Conservation (phyloP, 768 basidiomycete species). For the Amanita inopinata region DNA sequence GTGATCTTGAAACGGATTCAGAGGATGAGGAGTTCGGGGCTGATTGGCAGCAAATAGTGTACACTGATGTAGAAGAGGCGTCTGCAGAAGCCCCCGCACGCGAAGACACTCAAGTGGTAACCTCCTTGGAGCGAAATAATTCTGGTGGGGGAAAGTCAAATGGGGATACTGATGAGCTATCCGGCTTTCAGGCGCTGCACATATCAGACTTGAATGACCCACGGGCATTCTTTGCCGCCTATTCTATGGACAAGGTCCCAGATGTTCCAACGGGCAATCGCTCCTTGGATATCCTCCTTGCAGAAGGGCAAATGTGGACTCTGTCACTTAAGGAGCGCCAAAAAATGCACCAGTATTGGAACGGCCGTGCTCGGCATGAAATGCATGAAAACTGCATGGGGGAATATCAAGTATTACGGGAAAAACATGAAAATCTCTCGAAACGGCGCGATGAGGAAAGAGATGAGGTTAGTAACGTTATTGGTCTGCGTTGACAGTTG, state of each 20-base stretch:
- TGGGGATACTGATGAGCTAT: too few species aligned
- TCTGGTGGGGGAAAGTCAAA: too few species aligned
- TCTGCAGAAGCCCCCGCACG: neutral
- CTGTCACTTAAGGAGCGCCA: slow-evolving; percentile 43
- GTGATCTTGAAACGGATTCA: slow-evolving; percentile 7
- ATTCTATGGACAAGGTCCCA: slow-evolving; percentile 29
- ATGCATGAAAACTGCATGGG: slow-evolving; percentile 16
- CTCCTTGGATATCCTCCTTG: slow-evolving; percentile 26
- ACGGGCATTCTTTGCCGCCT: slow-evolving; percentile 25
- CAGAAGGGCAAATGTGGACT: slow-evolving; percentile 36
- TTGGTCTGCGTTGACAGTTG: neutral
- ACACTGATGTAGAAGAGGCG: neutral
- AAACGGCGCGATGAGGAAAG: slow-evolving; percentile 34
- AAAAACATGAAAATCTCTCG: slow-evolving; percentile 22
- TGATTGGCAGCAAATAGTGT: slow-evolving; percentile 7
- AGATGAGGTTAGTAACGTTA: slow-evolving; percentile 38
- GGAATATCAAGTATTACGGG: slow-evolving; percentile 34
- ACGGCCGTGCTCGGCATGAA: slow-evolving; percentile 26
- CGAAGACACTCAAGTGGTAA: too few species aligned
- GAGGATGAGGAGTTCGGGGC: slow-evolving; percentile 10
- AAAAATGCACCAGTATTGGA: slow-evolving; percentile 37
- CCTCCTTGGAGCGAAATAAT: too few species aligned
- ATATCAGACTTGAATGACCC: neutral
- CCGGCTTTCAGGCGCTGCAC: too few species aligned
- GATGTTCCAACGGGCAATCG: slow-evolving; percentile 27